phyloP scores from a whole-genome alignment of 148 eudicot genomes.

The Rheum nobile region DNA sequence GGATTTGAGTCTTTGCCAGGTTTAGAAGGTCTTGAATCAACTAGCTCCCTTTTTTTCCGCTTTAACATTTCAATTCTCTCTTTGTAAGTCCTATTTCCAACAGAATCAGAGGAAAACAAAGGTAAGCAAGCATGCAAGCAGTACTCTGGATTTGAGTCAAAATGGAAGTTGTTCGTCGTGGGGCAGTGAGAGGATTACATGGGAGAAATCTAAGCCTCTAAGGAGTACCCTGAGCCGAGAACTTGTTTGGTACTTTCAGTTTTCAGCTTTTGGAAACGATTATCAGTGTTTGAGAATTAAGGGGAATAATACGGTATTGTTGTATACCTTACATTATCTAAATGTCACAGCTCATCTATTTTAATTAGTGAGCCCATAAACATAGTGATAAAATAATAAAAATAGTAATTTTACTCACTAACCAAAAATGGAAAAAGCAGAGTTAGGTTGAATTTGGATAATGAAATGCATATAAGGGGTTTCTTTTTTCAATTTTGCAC shows the following conservation, averaged over 20 bases:
- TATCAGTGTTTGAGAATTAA: neutral
- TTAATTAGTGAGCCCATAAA: neutral
- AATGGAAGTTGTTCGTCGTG: neutral
- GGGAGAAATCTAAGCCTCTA: neutral
- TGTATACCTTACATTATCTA: neutral
- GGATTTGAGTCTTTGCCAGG: constrained; percentile 19
- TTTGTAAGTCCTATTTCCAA: constrained; percentile 33
- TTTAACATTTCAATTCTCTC: constrained; percentile 67
- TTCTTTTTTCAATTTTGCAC: neutral
- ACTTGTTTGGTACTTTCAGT: neutral
- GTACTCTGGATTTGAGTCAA: neutral
- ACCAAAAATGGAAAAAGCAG: neutral
- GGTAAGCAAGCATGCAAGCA: neutral
- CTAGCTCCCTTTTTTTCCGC: constrained; percentile 63
- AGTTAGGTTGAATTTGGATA: neutral
- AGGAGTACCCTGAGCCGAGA: neutral
- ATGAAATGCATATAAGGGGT: neutral
- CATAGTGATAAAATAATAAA: neutral
- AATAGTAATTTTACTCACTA: neutral
- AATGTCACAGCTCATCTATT: neutral
- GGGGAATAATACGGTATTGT: neutral
- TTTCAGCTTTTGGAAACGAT: neutral
- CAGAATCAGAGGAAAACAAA: neutral
- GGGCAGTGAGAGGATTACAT: neutral
- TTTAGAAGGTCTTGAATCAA: constrained; percentile 41